Base-by-base conservation (phyloP, 768 basidiomycete species). In the Mycena vitilis region DNA sequence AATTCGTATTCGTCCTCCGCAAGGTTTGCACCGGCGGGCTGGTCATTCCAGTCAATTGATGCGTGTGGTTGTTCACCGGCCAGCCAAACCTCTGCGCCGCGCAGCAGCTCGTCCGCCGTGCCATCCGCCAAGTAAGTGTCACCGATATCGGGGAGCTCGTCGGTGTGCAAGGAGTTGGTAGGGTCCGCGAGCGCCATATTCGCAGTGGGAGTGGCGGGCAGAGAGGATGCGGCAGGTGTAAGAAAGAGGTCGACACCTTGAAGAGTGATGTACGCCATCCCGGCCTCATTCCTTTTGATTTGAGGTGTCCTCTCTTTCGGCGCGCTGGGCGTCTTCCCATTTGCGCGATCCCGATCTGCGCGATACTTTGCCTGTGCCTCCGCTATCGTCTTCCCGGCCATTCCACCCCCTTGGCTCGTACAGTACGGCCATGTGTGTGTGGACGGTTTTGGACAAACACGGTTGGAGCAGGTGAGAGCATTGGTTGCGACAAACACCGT, bases 361-460 rank as follows among this genome's bases (percentile, higher is more conserved):
- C 37, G 54, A 2, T 30, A 12, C n/a, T 38, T 44, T 2, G 1
- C 12, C 12, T 18, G 4, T 1, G 65, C 57, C 42, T 60, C 57
- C 0, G 23, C 2, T 2, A 58, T 34, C 5, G 36, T 49, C 30
- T 53, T 44, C 1, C 64, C 64, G 0, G 22, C 57, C 64, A 65
- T 65, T 1, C 57, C 57, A 7, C 64, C 64, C 2, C 64, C 56
- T 12, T 15, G 20, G 10, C 9, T 20, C 11, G 57, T 59, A 40
- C 65, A 66, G 34, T 58, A 65, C 2, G 55, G 47, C 56, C 63
- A 65, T 2, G 63, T 40, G 23, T 65, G 63, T 0, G 56, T 58
- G 1, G 4, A 1, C 5, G 38, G 55, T 1, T 13, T 25, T 0
- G 47, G 37, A 30, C 63, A 65, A 11, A 44, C 42, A 5, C 8